Evolutionary conservation across 805 yeast genomes (phyloP).

Genomic region (Teunomyces funiuensis): DNA sequence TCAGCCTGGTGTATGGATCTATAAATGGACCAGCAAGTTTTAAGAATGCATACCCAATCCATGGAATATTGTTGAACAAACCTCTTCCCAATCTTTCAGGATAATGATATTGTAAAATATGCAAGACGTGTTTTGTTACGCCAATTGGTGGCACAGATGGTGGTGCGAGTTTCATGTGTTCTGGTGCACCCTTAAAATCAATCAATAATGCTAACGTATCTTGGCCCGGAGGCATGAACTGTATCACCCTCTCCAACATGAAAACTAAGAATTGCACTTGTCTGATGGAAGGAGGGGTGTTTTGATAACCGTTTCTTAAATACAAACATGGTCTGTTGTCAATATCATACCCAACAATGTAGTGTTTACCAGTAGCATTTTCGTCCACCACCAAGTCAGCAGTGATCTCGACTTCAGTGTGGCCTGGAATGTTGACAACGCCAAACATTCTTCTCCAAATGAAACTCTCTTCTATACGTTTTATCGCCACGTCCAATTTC

Average conservation of each 20-base stretch:
- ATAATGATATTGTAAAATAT: slow-evolving; percentile 55
- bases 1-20: slow-evolving; percentile 59
- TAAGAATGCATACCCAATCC: slow-evolving; percentile 56
- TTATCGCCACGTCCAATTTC: slow-evolving; percentile 68
- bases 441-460: slow-evolving; percentile 97
- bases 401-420: slow-evolving; percentile 44
- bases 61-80: slow-evolving; percentile 54
- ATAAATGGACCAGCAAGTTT: slow-evolving; percentile 57
- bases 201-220: slow-evolving; percentile 88
- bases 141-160: slow-evolving; percentile 50
- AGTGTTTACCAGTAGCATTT: slow-evolving; percentile 89
- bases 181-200: slow-evolving; percentile 84
- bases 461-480: slow-evolving; percentile 71
- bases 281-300: slow-evolving; percentile 82
- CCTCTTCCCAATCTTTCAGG: slow-evolving; percentile 60
- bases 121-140: slow-evolving; percentile 49
- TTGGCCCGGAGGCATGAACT: slow-evolving; percentile 95
- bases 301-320: slow-evolving; percentile 92
- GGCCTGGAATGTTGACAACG: slow-evolving; percentile 41
- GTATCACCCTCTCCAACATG: slow-evolving; percentile 89
- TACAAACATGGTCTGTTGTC: slow-evolving; percentile 90
- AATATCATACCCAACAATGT: slow-evolving; percentile 86
- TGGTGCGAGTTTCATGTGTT: slow-evolving; percentile 35
- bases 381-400: slow-evolving; percentile 60
- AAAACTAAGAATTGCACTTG: slow-evolving; percentile 96